Percentiles rank a stretch among this genome's conserved stretches.
phyloP scores from a whole-genome alignment of 768 basidiomycete species.

The Russula brevipes region DNA sequence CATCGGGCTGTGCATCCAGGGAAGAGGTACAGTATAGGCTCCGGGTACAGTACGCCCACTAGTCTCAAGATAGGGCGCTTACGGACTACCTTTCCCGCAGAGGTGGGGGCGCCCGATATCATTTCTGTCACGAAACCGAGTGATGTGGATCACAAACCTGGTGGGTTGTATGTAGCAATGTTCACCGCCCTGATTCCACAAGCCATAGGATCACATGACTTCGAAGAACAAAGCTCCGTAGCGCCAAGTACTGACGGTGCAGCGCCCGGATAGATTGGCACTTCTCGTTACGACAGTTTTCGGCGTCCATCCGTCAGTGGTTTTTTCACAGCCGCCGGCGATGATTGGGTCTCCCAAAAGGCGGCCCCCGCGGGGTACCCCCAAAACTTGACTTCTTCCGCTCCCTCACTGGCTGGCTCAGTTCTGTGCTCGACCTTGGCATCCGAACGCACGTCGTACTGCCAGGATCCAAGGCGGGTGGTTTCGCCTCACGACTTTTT shows the following conservation, averaged over 20 bases:
- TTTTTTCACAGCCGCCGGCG: background rate
- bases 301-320: background rate
- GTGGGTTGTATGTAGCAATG: no score
- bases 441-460: conserved; percentile 1
- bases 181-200: background rate
- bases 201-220: background rate
- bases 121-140: background rate
- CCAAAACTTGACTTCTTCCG: background rate
- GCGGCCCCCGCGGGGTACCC: no score
- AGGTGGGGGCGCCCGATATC: background rate
- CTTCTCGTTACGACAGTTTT: background rate
- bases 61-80: no score
- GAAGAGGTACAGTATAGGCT: no score
- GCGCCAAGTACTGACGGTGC: no score
- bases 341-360: background rate
- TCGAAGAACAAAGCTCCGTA: no score
- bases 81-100: no score
- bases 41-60: no score
- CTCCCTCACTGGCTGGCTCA: conserved; percentile 21
- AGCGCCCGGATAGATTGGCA: background rate
- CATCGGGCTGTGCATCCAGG: background rate
- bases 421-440: conserved; percentile 2
- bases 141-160: background rate
- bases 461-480: conserved; percentile 5
- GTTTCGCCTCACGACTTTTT: background rate